phyloP scores from a whole-genome alignment of 1,139 yeast species.

The Debaryomycetaceae sp. region DNA sequence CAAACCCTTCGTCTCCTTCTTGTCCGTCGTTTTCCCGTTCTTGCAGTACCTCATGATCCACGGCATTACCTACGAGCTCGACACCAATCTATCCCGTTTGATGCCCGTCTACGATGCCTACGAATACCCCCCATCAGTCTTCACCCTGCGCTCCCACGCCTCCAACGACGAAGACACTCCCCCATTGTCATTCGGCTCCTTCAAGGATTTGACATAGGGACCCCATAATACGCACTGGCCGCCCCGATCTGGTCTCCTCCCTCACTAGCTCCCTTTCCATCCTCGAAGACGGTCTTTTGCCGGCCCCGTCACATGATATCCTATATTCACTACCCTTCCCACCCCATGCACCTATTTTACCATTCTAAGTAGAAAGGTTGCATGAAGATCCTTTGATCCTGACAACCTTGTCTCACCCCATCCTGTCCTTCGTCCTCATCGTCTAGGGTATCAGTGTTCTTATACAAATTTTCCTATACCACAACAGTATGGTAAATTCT shows the following conservation, averaged over 20 bases:
- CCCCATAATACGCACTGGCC: background rate
- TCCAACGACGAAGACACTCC: slow-evolving; percentile 11
- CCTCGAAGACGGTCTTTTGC: too few species aligned
- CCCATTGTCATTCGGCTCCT: slow-evolving; percentile 19
- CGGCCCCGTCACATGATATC: background rate
- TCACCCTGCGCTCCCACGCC: slow-evolving; percentile 7
- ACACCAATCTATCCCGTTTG: slow-evolving; percentile 10
- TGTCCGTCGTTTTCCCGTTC: slow-evolving; percentile 21
- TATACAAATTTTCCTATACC: too few species aligned
- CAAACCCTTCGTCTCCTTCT: slow-evolving; percentile 27
- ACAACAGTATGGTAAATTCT: too few species aligned
- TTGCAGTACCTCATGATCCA: slow-evolving; percentile 35
- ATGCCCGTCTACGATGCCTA: slow-evolving; percentile 27
- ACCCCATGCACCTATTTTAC: background rate
- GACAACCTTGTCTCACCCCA: too few species aligned
- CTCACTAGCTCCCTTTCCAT: too few species aligned
- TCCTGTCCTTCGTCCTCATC: too few species aligned
- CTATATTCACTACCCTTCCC: background rate
- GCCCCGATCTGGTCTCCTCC: too few species aligned
- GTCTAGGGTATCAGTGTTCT: too few species aligned
- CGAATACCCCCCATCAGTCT: slow-evolving; percentile 25
- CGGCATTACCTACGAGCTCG: slow-evolving; percentile 32
- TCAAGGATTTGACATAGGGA: too few species aligned
- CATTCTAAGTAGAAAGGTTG: background rate
- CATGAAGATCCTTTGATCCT: too few species aligned